Percentiles rank a stretch among this genome's conserved stretches.
phyloP scores from a whole-genome alignment of 1,139 yeast genomes.

The Pichia sp. region DNA sequence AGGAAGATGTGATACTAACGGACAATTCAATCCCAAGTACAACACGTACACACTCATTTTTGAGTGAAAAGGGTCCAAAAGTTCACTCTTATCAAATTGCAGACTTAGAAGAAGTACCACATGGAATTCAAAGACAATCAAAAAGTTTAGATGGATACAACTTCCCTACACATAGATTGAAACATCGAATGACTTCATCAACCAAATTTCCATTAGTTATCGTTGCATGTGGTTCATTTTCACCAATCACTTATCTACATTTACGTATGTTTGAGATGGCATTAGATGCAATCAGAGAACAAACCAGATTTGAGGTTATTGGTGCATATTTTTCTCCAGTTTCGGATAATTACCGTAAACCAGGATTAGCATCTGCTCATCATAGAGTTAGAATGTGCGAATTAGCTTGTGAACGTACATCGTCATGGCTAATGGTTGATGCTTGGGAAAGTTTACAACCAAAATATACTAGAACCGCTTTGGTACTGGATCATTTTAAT shows the following conservation, averaged over 20 bases:
- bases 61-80: slow-evolving; percentile 29
- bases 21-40: background rate
- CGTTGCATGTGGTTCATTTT: slow-evolving; percentile 96
- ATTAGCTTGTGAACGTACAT: slow-evolving; percentile 93
- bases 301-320: slow-evolving; percentile 86
- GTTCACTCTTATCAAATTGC: slow-evolving; percentile 72
- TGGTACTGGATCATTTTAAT: slow-evolving; percentile 93
- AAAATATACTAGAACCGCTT: slow-evolving; percentile 86
- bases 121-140: slow-evolving; percentile 86
- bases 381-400: slow-evolving; percentile 98
- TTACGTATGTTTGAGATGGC: slow-evolving; percentile 97
- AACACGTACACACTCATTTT: slow-evolving; percentile 8
- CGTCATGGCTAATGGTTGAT: slow-evolving; percentile 97
- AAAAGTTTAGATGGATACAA: slow-evolving; percentile 55
- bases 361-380: slow-evolving; percentile 81
- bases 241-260: slow-evolving; percentile 92
- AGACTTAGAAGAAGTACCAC: slow-evolving; percentile 93
- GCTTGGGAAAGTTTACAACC: slow-evolving; percentile 98
- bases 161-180: slow-evolving; percentile 83
- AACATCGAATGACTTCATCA: slow-evolving; percentile 63
- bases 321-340: slow-evolving; percentile 99
- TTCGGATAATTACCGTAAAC: slow-evolving; percentile 85
- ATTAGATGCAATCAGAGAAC: slow-evolving; percentile 86
- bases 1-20: background rate
- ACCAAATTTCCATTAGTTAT: slow-evolving; percentile 83